Conservation (phyloP, 257 asterid genomes). For the Scutellaria minor region DNA sequence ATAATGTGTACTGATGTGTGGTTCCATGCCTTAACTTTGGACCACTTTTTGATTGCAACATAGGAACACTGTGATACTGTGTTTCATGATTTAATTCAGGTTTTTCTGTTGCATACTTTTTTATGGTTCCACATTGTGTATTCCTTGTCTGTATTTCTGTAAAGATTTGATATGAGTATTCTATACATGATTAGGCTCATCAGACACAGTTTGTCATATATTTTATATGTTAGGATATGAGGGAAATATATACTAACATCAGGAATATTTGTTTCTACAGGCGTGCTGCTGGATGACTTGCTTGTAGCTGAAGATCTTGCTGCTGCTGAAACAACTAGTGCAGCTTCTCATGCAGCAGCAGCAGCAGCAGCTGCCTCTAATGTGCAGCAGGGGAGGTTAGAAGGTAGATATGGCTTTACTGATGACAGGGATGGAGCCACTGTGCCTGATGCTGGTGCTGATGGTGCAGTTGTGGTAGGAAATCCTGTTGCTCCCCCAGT, state of each 20-base stretch:
- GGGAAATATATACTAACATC: constrained; percentile 26
- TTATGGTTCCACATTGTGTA: constrained; percentile 7
- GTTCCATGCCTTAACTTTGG: constrained; percentile 23
- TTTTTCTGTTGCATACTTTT: constrained; percentile 2
- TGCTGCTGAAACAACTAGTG: constrained; percentile 95
- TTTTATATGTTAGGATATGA: constrained; percentile 9
- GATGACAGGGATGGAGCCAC: constrained; percentile 69
- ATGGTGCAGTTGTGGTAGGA: constrained; percentile 94
- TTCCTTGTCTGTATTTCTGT: constrained; percentile 5
- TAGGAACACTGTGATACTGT: not conserved
- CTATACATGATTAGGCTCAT: constrained; percentile 14
- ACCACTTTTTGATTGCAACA: not conserved
- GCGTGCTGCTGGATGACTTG: constrained; percentile 90
- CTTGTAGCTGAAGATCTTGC: constrained; percentile 99
- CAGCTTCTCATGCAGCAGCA: constrained; percentile 98
- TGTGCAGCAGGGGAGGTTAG: constrained; percentile 65
- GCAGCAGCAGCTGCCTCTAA: constrained; percentile 81
- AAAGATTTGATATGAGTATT: constrained; percentile 4
- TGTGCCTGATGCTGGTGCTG: constrained; percentile 62
- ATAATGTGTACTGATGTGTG: not conserved
- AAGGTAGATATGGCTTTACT: constrained; percentile 68
- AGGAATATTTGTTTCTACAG: constrained; percentile 45
- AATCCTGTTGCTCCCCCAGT: constrained; percentile 91
- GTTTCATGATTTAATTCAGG: constrained; percentile 13
- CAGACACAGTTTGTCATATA: not conserved